Evolutionary conservation across 2,329 filamentous ascomycete species (phyloP), one percentile per base, ranked within the genome.

Genomic region (Talaromyces sp.): DNA sequence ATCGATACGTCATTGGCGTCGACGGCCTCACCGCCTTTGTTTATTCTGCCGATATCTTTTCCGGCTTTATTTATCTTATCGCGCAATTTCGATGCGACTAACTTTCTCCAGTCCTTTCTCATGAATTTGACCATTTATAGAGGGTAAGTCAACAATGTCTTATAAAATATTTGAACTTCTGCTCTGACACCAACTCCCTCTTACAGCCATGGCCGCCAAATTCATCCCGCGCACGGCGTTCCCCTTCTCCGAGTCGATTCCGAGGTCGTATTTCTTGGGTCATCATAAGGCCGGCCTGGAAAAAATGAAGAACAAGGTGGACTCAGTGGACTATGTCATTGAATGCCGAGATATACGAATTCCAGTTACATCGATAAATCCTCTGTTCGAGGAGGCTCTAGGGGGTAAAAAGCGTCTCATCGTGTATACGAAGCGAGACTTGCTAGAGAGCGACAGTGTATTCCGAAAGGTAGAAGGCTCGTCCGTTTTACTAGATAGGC

Each of bases 261-360:
- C 90, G 43, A 87, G 91, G 65, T 94, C 93, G 61, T 99, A 97
- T 78, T 99, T 91, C 78, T 83, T 97, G 53, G 94, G 94, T 63
- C 94, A 99, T 77, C 94, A 99, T 80, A 85, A 86, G 62, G 84
- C 89, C 10, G 94, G 90, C 17, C 81, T 96, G 32, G 80, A 83
- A 54, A 88, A 90, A 72, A 96, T 97, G 88, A 90, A 90, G 72
- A 85, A 85, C 43, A 83, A 90, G 71, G 83, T 99, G 54, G 86
- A 87, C 29, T 87, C 86, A 64, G 90, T 97, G 68, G 89, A 92
- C 69, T 86, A 97, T 50, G 86, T 99, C 58, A 85, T 99, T 70
- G 94, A 99, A 79, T 97, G 92, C 74, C 90, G 94, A 70, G 94
- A 99, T 79, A 92, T 92, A 72, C 88, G 94, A 54, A 87, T 96